phyloP scores from a whole-genome alignment of 768 basidiomycete genomes.

The Trametes cinnabarina region DNA sequence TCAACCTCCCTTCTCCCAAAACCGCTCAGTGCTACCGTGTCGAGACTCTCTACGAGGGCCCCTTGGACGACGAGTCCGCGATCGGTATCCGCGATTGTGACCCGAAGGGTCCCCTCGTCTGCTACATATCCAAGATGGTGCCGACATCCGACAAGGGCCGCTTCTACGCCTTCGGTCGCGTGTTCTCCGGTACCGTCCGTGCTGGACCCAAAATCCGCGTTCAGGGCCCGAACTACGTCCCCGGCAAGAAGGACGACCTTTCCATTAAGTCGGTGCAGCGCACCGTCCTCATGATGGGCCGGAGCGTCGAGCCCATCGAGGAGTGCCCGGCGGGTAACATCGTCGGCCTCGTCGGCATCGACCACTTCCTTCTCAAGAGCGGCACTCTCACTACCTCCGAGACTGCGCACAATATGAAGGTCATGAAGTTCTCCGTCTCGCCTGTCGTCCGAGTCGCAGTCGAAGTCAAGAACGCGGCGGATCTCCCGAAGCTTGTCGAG shows the following conservation, averaged over 20 bases:
- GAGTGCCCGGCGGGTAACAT: constrained; percentile 99
- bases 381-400: constrained; percentile 97
- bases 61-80: constrained; percentile 99
- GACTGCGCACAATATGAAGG: constrained; percentile 99
- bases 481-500: constrained; percentile 99
- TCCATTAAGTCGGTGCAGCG: constrained; percentile 98
- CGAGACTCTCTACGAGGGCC: constrained; percentile 99
- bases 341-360: constrained; percentile 97
- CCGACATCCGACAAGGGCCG: constrained; percentile 99
- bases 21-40: constrained; percentile 99
- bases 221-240: constrained; percentile 97
- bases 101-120: constrained; percentile 91
- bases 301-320: constrained; percentile 96
- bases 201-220: constrained; percentile 98
- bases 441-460: constrained; percentile 99
- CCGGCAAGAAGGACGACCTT: constrained; percentile 97
- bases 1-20: constrained; percentile 95
- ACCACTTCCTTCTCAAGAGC: constrained; percentile 99
- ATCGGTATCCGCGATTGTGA: constrained; percentile 98
- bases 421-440: constrained; percentile 99
- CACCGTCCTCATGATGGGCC: constrained; percentile 99
- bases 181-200: constrained; percentile 97
- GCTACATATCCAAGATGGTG: constrained; percentile 99
- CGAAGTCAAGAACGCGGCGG: constrained; percentile 99
- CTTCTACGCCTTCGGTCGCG: constrained; percentile 99